Percentiles rank a stretch among this genome's conserved stretches.
These are phyloP conservation scores for Cyphellophora attinorum DNA, from an alignment of 2,329 filamentous ascomycete genomes.

Conservation along the genomic window DNA sequence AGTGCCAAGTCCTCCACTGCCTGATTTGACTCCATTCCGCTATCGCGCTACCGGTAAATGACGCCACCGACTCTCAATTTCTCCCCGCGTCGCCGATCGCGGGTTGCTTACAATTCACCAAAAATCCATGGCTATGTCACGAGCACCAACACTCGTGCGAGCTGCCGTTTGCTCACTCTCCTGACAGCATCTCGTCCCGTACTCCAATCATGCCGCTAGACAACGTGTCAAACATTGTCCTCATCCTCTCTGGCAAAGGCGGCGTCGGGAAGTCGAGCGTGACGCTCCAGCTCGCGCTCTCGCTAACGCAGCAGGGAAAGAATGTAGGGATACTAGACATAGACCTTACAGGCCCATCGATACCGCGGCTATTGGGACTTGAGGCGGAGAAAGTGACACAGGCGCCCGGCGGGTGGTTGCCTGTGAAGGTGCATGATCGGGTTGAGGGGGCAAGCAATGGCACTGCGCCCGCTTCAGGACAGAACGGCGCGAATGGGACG, in stretches of 20 bases:
- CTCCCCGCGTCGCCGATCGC: no score
- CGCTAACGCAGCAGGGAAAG: slow-evolving; percentile 73
- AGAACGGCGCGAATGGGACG: slow-evolving; percentile 8
- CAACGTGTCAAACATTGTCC: slow-evolving; percentile 12
- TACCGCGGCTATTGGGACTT: slow-evolving; percentile 86
- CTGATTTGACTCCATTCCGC: no score
- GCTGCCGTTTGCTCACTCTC: no score
- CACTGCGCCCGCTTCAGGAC: neutral
- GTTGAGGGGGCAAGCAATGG: no score
- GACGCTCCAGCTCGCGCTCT: slow-evolving; percentile 91
- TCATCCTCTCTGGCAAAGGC: slow-evolving; percentile 88
- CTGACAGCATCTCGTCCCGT: no score
- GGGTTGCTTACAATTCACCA: no score
- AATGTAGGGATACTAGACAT: slow-evolving; percentile 93
- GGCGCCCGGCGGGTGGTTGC: slow-evolving; percentile 83
- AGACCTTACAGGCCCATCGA: slow-evolving; percentile 91
- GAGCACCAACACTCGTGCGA: no score
- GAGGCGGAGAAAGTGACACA: slow-evolving; percentile 85
- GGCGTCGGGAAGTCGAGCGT: slow-evolving; percentile 96
- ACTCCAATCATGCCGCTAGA: slow-evolving; percentile 19
- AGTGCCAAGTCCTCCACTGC: no score
- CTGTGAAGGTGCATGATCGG: slow-evolving; percentile 72
- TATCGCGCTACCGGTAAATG: no score
- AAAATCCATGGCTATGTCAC: no score
- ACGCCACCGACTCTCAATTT: no score